A percentile compares a stretch with the other conserved stretches of the same genome.
phyloP scores from a whole-genome alignment of 345 rosid species.

The Linum tenue region DNA sequence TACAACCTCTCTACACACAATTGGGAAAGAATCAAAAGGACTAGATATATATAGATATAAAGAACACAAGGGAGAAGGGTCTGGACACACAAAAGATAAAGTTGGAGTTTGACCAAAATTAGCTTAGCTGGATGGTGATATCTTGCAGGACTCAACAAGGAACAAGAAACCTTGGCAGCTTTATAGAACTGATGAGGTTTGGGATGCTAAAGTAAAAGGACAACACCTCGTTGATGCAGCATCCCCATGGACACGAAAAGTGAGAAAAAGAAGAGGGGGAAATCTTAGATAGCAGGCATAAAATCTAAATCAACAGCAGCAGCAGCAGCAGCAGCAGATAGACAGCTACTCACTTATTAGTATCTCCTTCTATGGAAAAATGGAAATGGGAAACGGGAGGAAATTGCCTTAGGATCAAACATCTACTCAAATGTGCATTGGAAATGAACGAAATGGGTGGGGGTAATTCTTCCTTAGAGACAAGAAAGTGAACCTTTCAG shows the following conservation, averaged over 20 bases:
- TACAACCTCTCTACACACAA: slow-evolving; percentile 12
- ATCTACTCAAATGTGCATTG: slow-evolving; percentile 29
- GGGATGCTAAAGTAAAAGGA: slow-evolving; percentile 40
- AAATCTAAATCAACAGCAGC: slow-evolving; percentile 35
- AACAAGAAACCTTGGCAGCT: slow-evolving; percentile 54
- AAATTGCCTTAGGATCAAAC: slow-evolving; percentile 22
- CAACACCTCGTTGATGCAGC: slow-evolving; percentile 31
- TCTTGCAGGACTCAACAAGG: slow-evolving; percentile 64
- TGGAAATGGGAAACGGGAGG: background rate
- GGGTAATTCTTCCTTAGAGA: slow-evolving; percentile 40
- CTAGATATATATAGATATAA: slow-evolving; percentile 16
- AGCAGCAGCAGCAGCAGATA: slow-evolving; percentile 17
- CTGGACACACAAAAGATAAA: slow-evolving; percentile 15
- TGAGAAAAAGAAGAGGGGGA: slow-evolving; percentile 19
- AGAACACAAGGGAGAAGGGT: slow-evolving; percentile 14
- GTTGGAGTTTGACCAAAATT: slow-evolving; percentile 38
- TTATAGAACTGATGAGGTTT: slow-evolving; percentile 38
- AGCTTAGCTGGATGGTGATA: slow-evolving; percentile 27
- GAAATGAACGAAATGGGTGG: slow-evolving; percentile 20
- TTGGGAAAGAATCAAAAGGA: slow-evolving; percentile 12
- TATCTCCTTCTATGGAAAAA: slow-evolving; percentile 31
- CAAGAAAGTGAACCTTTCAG: slow-evolving; percentile 89
- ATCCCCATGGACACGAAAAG: slow-evolving; percentile 33
- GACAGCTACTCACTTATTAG: slow-evolving; percentile 21
- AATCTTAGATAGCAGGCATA: slow-evolving; percentile 52